Conservation (phyloP, 208 protist species). For the Leishmania mexicana region DNA sequence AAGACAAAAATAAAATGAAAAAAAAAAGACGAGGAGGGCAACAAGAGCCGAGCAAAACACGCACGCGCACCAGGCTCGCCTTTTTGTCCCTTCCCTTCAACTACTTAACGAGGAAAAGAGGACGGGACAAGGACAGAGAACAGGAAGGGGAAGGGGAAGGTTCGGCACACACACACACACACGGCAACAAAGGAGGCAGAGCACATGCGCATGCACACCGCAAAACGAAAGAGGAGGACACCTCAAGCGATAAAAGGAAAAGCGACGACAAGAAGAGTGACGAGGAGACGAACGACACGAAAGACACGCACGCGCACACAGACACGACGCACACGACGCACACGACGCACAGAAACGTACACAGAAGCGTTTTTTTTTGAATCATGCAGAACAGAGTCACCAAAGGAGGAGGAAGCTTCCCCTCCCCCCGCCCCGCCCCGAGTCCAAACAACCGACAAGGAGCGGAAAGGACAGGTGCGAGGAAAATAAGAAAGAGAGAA, state of each 20-base stretch:
- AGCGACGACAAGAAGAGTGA: not conserved
- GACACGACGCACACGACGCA: not conserved
- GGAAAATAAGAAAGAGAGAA: not conserved
- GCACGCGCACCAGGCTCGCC: not conserved
- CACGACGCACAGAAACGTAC: not conserved
- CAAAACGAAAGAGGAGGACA: constrained; percentile 11
- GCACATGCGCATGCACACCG: not conserved
- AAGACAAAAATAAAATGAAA: not conserved
- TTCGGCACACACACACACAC: not conserved
- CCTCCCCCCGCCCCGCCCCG: too few species aligned
- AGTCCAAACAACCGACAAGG: not conserved
- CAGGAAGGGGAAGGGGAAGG: not conserved
- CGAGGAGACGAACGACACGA: not conserved
- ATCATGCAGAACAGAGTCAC: not conserved
- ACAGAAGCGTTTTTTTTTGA: not conserved
- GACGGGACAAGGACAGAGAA: not conserved
- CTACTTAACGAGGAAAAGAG: not conserved
- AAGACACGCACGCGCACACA: not conserved
- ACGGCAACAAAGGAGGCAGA: not conserved
- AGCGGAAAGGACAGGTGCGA: not conserved
- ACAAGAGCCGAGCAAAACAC: not conserved
- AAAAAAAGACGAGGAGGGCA: not conserved
- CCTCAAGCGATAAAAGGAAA: not conserved
- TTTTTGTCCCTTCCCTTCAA: not conserved
- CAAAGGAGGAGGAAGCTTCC: not conserved